Base-by-base conservation (phyloP, 192 early-diverging fungal species). In the Helicostylum pulchrum region DNA sequence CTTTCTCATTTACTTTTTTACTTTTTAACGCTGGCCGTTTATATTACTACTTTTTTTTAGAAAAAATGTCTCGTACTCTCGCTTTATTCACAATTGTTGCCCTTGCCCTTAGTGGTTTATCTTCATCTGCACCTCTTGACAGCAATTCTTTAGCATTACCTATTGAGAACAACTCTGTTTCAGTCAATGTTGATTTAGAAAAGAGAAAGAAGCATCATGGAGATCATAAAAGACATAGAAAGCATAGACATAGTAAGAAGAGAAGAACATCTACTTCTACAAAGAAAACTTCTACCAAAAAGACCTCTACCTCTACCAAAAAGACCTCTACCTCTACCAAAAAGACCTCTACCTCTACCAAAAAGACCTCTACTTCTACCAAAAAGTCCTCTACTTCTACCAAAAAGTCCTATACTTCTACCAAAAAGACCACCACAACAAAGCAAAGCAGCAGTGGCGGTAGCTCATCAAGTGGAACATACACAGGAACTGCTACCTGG, bases 1-100 rank as follows among this genome's bases (percentile, higher is more conserved):
- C 34, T 52, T 60, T 59, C 46, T 19, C 21, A 12, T 66, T 21
- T 42, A 19, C 46, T 60, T 56, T 45, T 53, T 53, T 56, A n/a
- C n/a, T n/a, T n/a, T 32, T 49, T 51, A 59, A 60, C 66, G 66
- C 66, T 60, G 66, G 66, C 44, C 66, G 66, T 67, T 67, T 61
- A 51, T 26, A 44, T 46, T 5, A 7, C 17, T 58, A 45, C n/a
- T 42, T 30, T 23, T 11, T 11, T 7, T 42, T 45, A 14, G 53
- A 5, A 26, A 67, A 50, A 19, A 61, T 53, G 59, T 49, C 48
- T 53, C 49, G 50, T 31, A 47, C 51, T 36, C 21, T 68, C n/a
- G 36, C 59, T 53, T 32, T 59, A 45, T 55, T 62, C 31, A 62
- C 45, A 46, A 60, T 55, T 34, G 67, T 60, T 23, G 53, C 50